phyloP scores from a whole-genome alignment of 1,284 basidiomycete species.

The Ustilago crameri region DNA sequence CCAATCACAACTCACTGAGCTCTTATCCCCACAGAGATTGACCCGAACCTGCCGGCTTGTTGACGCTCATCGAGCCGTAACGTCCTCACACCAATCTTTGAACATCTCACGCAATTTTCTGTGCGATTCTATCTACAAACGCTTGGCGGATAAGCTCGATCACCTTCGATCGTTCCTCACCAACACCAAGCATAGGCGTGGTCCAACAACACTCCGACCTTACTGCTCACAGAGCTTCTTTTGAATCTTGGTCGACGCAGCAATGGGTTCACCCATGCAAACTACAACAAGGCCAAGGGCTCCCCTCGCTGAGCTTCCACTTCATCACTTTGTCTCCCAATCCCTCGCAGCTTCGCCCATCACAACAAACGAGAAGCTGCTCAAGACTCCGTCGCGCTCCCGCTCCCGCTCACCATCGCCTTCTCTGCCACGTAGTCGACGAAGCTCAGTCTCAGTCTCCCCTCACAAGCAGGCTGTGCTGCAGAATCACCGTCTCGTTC shows the following conservation, averaged over 20 bases:
- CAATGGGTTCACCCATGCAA: constrained; percentile 20
- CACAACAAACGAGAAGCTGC: constrained; percentile 16
- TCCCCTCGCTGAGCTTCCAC: constrained; percentile 37
- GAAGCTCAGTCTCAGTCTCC: constrained; percentile 35
- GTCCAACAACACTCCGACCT: too few species aligned
- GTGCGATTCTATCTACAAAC: too few species aligned
- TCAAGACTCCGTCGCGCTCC: constrained; percentile 41
- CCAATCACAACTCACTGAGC: too few species aligned
- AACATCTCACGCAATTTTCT: too few species aligned
- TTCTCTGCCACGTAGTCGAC: constrained; percentile 27
- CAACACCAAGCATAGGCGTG: too few species aligned
- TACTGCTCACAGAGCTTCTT: too few species aligned
- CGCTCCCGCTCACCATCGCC: constrained; percentile 42
- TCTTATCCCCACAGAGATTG: too few species aligned
- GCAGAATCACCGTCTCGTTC: constrained; percentile 36
- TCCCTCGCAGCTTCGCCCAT: constrained; percentile 31
- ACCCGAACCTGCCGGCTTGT: too few species aligned
- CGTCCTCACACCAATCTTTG: too few species aligned
- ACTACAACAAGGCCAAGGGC: constrained; percentile 15
- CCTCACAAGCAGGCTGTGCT: constrained; percentile 45
- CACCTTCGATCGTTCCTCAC: too few species aligned
- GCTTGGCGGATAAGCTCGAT: too few species aligned
- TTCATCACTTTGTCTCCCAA: constrained; percentile 38
- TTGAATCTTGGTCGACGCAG: neutral
- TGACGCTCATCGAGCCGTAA: too few species aligned